Percentiles rank a stretch among this genome's conserved stretches.
Evolutionary conservation across 2,329 filamentous ascomycete species (phyloP).

Genomic region (Phyllosticta citrichinensis): DNA sequence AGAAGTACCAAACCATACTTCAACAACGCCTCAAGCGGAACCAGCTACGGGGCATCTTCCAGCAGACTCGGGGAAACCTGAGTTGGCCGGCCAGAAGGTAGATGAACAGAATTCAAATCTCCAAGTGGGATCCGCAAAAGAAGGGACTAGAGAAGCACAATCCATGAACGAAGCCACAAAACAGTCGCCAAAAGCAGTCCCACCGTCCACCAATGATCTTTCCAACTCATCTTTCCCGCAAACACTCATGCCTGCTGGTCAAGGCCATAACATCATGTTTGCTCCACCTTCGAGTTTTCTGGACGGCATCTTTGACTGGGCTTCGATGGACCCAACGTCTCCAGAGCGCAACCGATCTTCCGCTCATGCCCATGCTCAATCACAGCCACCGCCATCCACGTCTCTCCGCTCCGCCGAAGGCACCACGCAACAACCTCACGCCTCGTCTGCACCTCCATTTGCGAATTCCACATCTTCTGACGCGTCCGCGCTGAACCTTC

Average conservation of each 20-base stretch:
- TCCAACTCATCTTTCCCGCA: background rate
- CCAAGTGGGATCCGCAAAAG: background rate
- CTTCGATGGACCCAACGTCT: slow-evolving; percentile 10
- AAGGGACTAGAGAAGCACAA: background rate
- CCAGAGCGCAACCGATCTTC: slow-evolving; percentile 6
- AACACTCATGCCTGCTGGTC: background rate
- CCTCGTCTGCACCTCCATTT: background rate
- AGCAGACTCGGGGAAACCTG: background rate
- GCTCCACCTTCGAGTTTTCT: slow-evolving; percentile 26
- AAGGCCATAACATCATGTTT: slow-evolving; percentile 21
- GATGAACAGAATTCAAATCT: background rate
- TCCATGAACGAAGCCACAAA: background rate
- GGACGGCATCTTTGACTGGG: slow-evolving; percentile 30
- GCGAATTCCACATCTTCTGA: background rate
- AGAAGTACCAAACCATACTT: background rate
- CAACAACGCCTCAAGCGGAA: background rate
- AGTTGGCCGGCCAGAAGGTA: background rate
- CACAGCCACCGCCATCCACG: slow-evolving; percentile 12
- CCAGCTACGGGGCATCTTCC: background rate
- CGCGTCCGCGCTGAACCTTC: slow-evolving; percentile 16
- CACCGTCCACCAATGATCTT: background rate
- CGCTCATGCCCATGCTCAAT: slow-evolving; percentile 6
- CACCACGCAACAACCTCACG: background rate
- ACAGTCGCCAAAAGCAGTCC: background rate
- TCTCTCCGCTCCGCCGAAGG: slow-evolving; percentile 11